Evolutionary conservation across 2,329 filamentous ascomycete genomes (phyloP), one percentile per base, ranked within the genome.

Genomic region (Hypomyces perniciosus): DNA sequence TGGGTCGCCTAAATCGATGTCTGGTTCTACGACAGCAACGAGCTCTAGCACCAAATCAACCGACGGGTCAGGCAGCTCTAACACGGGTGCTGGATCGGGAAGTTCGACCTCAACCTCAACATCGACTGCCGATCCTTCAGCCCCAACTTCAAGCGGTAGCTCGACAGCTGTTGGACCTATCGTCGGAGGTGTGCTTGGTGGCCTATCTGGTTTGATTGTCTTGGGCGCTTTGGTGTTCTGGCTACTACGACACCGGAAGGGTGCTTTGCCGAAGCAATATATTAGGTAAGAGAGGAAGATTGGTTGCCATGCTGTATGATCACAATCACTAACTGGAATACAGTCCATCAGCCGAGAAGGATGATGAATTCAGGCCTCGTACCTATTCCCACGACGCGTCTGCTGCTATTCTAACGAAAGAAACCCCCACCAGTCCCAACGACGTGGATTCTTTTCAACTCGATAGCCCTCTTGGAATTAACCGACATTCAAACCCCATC

Each of bases 111-210:
- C 54, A 10, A 56, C 52, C 20, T 45, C 57, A 5, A 58, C 57
- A 9, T 43, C 59, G n/a, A 58, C 56, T 5, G 45, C 45, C 26
- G 46, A 43, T 10, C 59, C 63, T 9, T 55, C 59, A 13, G 61
- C 68, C 4, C 65, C 66, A 2, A 59, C 61, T 37, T 54, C 61
- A n/a, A 58, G 58, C 40, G 54, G 61, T 35, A 48, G 52, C 13
- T 59, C 68, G 38, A 66, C 65, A n/a, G 59, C 61, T 43, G 72
- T 71, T 0, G 76, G 75, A 2, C 74, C 74, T 37, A 79, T 82
- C 33, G 71, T 81, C 3, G 79, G 79, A 28, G 79, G 76, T 9
- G 72, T 71, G 12, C 69, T 83, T 38, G 73, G 75, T n/a, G 77
- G 75, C 12, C 65, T 78, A 1, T 77, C 74, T 5, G 69, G 69